A percentile compares a stretch with the other conserved stretches of the same genome.
Evolutionary conservation across 441 rosid genomes (phyloP).

Genomic region (Pelargonium cotyledonis): DNA sequence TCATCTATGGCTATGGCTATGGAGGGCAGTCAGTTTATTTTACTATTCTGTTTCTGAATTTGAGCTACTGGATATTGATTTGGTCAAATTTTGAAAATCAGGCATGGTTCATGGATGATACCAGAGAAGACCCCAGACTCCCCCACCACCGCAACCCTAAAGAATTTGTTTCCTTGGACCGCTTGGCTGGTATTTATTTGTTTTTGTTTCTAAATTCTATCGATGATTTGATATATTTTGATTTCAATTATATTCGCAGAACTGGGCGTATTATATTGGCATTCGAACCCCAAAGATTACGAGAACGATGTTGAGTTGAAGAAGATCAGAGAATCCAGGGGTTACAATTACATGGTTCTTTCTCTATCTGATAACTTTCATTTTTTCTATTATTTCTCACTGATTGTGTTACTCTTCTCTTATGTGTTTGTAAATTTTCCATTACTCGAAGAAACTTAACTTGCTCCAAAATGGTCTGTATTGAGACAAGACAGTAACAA

Average conservation of each 20-base stretch:
- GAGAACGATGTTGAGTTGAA: conserved; percentile 73
- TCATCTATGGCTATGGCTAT: not conserved
- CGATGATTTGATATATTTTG: not conserved
- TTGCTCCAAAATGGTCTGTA: too few relatives aligned
- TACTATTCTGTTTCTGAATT: not conserved
- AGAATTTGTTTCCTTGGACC: conserved; percentile 15
- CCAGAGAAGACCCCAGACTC: conserved; percentile 17
- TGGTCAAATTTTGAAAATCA: not conserved
- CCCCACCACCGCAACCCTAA: conserved; percentile 21
- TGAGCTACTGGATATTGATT: not conserved
- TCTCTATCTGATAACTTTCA: not conserved
- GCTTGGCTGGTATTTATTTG: conserved; percentile 12
- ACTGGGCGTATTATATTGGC: conserved; percentile 91
- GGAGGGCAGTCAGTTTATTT: not conserved
- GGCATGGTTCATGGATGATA: conserved; percentile 23
- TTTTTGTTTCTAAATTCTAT: not conserved
- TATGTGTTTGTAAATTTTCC: too few relatives aligned
- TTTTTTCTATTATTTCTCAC: not conserved
- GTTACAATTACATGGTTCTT: conserved; percentile 81
- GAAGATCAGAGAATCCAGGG: conserved; percentile 76
- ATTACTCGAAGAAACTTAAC: too few relatives aligned
- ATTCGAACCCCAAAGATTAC: conserved; percentile 72
- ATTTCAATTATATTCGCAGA: conserved; percentile 33
- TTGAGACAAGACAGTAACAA: too few relatives aligned
- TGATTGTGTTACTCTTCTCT: too few relatives aligned